phyloP scores from a whole-genome alignment of 2,329 filamentous ascomycete genomes.

The Trichoderma sp. region DNA sequence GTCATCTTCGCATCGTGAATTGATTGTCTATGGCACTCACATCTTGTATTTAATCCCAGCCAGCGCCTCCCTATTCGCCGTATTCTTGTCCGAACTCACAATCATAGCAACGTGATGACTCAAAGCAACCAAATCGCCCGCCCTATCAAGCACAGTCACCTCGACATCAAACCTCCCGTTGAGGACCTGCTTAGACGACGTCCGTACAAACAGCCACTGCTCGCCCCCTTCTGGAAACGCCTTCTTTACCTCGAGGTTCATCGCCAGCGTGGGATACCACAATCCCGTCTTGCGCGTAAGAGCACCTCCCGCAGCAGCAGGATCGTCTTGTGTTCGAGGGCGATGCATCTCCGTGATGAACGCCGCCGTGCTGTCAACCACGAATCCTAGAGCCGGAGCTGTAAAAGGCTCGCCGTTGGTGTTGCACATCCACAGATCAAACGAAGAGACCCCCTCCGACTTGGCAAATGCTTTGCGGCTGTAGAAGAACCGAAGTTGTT shows the following conservation, averaged over 20 bases:
- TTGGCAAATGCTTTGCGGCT: slow-evolving; percentile 31
- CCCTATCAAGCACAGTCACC: slow-evolving; percentile 62
- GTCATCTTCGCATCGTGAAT: no score
- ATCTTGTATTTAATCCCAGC: slow-evolving; percentile 4
- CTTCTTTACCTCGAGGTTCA: slow-evolving; percentile 80
- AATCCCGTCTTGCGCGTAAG: slow-evolving; percentile 44
- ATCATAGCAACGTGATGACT: slow-evolving; percentile 39
- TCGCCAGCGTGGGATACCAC: slow-evolving; percentile 76
- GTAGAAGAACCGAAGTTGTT: slow-evolving; percentile 40
- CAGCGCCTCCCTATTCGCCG: not conserved
- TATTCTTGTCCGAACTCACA: slow-evolving; percentile 36
- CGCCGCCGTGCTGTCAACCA: slow-evolving; percentile 67
- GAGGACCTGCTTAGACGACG: slow-evolving; percentile 65
- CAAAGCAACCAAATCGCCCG: slow-evolving; percentile 39
- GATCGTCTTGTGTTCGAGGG: slow-evolving; percentile 35
- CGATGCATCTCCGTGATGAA: slow-evolving; percentile 61
- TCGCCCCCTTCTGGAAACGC: slow-evolving; percentile 66
- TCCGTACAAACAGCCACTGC: slow-evolving; percentile 71
- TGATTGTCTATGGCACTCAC: not conserved
- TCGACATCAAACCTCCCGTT: slow-evolving; percentile 77
- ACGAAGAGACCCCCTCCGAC: slow-evolving; percentile 26
- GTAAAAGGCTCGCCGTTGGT: slow-evolving; percentile 63
- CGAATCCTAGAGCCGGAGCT: slow-evolving; percentile 63
- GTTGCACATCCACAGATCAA: slow-evolving; percentile 62
- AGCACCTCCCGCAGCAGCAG: slow-evolving; percentile 28